These are phyloP conservation scores for Aureobasidium sp. DNA, from an alignment of 2,329 filamentous ascomycete genomes.

Conservation along the genomic window DNA sequence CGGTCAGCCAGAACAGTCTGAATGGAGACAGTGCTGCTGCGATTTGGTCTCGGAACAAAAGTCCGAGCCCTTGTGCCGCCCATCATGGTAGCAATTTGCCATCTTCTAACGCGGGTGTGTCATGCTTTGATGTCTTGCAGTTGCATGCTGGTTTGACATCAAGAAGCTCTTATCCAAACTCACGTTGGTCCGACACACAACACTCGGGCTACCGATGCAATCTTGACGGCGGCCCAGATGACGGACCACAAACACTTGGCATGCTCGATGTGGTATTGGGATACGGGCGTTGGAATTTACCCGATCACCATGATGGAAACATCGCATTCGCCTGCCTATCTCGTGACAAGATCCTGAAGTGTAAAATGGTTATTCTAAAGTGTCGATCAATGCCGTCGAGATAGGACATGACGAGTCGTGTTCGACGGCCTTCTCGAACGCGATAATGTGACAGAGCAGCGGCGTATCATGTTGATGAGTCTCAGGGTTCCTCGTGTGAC, in stretches of 20 bases:
- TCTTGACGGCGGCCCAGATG: background rate
- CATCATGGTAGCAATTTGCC: background rate
- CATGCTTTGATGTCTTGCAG: background rate
- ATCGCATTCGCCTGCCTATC: slow-evolving; percentile 2
- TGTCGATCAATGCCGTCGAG: background rate
- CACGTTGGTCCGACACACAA: background rate
- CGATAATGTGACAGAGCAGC: background rate
- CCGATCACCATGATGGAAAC: background rate
- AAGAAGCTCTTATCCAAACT: background rate
- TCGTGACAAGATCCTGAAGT: background rate
- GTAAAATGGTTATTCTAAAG: background rate
- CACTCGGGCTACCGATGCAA: background rate
- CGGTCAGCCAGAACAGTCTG: background rate
- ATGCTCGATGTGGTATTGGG: background rate
- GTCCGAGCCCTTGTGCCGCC: background rate
- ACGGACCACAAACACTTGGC: background rate
- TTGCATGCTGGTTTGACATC: background rate
- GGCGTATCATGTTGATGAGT: background rate
- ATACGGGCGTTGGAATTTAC: slow-evolving; percentile 1
- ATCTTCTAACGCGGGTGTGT: background rate
- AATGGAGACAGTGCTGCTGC: background rate
- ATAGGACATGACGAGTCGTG: background rate
- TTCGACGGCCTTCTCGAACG: background rate
- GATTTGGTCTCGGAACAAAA: too few species aligned
- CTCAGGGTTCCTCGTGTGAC: background rate